Conservation (phyloP, 2,329 filamentous ascomycete genomes). For the Stagonosporopsis cucurbitacearum region DNA sequence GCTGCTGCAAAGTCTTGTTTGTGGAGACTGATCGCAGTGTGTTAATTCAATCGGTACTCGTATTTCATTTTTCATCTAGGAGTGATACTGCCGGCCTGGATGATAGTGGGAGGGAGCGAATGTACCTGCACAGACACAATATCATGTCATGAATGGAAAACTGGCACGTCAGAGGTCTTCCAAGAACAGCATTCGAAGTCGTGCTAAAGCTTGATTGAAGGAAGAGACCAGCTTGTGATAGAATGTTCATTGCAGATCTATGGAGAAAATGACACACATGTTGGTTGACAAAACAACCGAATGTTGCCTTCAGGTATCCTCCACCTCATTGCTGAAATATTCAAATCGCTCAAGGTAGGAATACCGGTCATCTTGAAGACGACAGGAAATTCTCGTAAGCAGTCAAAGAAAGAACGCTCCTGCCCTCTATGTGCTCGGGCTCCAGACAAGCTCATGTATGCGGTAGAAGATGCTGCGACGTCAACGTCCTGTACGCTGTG, state of each 20-base stretch:
- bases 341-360: neutral
- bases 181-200: no score
- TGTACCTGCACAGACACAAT: no score
- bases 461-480: neutral
- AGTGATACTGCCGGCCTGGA: no score
- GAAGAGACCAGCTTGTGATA: no score
- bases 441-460: neutral
- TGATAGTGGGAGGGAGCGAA: no score
- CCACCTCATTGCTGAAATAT: neutral
- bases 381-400: neutral
- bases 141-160: no score
- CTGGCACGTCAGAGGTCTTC: no score
- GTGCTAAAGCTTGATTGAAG: no score
- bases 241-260: neutral
- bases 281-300: neutral
- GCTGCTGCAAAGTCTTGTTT: no score
- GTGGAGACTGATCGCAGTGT: no score
- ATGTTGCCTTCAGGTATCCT: neutral
- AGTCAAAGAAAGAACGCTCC: neutral
- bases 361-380: neutral
- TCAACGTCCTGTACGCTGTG: conserved; percentile 6
- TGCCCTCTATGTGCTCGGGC: neutral
- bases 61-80: no score
- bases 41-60: no score
- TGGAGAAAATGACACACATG: neutral